These are phyloP conservation scores for Yarrowia osloensis DNA, from an alignment of 805 yeast species.

Conservation along the genomic window DNA sequence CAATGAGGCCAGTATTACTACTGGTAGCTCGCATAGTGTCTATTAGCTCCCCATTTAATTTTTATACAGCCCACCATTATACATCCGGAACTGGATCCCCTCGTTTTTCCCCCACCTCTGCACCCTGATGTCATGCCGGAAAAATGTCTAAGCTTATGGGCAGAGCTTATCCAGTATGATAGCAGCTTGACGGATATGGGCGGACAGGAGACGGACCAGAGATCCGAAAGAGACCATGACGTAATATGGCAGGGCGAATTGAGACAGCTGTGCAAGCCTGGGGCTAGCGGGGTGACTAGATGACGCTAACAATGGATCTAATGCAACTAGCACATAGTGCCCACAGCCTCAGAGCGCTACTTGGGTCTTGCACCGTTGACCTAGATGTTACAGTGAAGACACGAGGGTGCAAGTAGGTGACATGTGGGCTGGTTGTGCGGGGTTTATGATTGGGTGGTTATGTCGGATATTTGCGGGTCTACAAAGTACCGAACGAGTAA, in stretches of 20 bases:
- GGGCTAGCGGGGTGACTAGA: background rate
- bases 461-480: too few relatives aligned
- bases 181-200: background rate
- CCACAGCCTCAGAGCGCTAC: background rate
- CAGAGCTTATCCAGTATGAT: background rate
- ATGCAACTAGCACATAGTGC: background rate
- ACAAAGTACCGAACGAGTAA: too few relatives aligned
- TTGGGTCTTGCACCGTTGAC: background rate
- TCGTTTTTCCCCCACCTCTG: background rate
- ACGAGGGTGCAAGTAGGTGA: too few relatives aligned
- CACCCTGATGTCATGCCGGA: background rate
- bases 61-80: background rate
- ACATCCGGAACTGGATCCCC: background rate
- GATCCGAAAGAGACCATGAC: background rate
- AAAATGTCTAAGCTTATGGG: background rate
- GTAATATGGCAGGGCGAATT: background rate
- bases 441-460: too few relatives aligned
- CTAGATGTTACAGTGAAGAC: background rate
- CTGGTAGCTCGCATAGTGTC: background rate
- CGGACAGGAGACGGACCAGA: background rate
- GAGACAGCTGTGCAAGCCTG: background rate
- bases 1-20: too few relatives aligned
- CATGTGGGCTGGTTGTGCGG: too few relatives aligned
- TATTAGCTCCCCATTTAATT: background rate
- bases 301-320: background rate